Conservation (phyloP, 2,329 filamentous ascomycete genomes). For the Cladosporium sp. region DNA sequence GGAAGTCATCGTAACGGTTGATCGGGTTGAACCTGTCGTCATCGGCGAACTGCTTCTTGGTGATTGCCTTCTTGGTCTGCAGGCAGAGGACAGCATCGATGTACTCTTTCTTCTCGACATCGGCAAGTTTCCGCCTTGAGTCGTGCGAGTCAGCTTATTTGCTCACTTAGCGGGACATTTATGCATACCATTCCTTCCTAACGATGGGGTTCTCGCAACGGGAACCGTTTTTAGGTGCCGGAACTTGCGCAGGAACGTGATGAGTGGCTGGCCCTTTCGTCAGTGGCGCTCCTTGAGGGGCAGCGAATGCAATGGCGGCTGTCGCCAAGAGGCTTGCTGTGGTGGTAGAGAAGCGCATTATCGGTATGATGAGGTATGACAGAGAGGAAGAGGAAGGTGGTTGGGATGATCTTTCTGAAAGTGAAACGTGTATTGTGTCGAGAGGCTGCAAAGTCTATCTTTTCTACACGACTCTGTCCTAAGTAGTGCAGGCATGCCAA, state of each 20-base stretch:
- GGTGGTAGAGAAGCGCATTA: constrained; percentile 8
- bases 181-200: constrained; percentile 16
- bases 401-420: background rate
- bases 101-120: constrained; percentile 28
- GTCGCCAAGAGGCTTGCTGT: constrained; percentile 4
- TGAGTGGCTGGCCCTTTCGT: background rate
- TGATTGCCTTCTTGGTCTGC: constrained; percentile 25
- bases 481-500: background rate
- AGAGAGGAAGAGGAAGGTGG: background rate
- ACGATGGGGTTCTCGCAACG: constrained; percentile 5
- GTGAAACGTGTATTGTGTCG: constrained; percentile 9
- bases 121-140: constrained; percentile 27
- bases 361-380: background rate
- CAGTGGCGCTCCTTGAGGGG: background rate
- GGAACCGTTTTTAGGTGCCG: background rate
- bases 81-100: constrained; percentile 32
- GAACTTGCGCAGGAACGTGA: background rate
- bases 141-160: background rate
- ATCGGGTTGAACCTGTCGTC: constrained; percentile 20
- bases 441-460: background rate
- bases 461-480: background rate
- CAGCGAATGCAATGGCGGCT: background rate
- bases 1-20: constrained; percentile 33
- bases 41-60: constrained; percentile 22
- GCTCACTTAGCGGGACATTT: background rate